These are phyloP conservation scores for Cadophora luteo-olivacea DNA, from an alignment of 2,329 filamentous ascomycete genomes.

Conservation along the genomic window DNA sequence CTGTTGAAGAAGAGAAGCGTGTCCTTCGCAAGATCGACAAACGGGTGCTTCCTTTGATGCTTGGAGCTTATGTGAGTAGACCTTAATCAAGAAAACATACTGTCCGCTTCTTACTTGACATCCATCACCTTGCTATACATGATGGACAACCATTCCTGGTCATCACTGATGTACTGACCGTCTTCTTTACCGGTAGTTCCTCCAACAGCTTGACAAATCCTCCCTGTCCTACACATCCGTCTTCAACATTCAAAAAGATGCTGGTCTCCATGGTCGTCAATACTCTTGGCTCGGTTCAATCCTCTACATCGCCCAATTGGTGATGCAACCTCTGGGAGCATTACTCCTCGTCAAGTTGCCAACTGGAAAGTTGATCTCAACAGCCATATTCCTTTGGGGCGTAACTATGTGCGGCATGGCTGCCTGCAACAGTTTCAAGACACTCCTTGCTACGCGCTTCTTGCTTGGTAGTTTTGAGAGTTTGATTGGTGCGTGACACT, in stretches of 20 bases:
- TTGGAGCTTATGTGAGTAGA: conserved; percentile 53
- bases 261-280: conserved; percentile 53
- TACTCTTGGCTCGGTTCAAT: conserved; percentile 67
- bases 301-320: conserved; percentile 62
- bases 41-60: conserved; percentile 56
- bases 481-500: conserved; percentile 9
- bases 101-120: neutral
- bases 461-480: conserved; percentile 30
- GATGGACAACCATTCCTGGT: neutral
- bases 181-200: conserved; percentile 48
- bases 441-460: conserved; percentile 47
- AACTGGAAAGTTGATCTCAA: conserved; percentile 58
- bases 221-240: conserved; percentile 51
- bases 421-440: conserved; percentile 43
- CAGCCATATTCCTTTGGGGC: conserved; percentile 61
- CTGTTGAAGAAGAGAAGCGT: conserved; percentile 31
- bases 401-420: conserved; percentile 48
- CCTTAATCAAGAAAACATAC: neutral
- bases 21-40: conserved; percentile 50
- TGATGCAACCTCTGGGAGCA: conserved; percentile 61
- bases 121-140: neutral
- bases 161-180: neutral
- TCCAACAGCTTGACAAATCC: conserved; percentile 54
- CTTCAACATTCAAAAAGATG: conserved; percentile 55
- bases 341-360: conserved; percentile 59